Percentiles rank a stretch among this genome's conserved stretches.
These are phyloP conservation scores for Podosphaera xanthii DNA, from an alignment of 2,329 filamentous ascomycete species.

Conservation along the genomic window DNA sequence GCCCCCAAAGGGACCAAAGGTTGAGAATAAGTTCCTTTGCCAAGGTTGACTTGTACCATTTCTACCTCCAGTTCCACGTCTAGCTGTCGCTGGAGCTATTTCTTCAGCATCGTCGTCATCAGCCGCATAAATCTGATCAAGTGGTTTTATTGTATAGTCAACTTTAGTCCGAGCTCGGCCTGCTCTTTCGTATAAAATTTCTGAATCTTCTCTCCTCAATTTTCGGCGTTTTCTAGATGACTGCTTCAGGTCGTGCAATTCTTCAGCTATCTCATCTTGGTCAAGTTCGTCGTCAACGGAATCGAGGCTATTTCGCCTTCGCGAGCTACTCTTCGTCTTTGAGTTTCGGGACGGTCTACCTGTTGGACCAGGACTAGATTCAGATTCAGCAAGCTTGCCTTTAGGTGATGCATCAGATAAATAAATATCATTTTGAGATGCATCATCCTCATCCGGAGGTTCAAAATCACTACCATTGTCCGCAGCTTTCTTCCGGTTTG, in stretches of 20 bases:
- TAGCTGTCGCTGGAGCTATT: constrained; percentile 41
- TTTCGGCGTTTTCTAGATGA: constrained; percentile 21
- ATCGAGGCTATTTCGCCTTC: constrained; percentile 21
- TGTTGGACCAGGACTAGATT: constrained; percentile 25
- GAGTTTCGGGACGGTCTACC: constrained; percentile 21
- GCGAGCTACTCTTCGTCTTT: constrained; percentile 23
- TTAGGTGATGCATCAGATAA: constrained; percentile 17
- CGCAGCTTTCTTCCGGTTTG: constrained; percentile 10
- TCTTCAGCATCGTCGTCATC: constrained; percentile 43
- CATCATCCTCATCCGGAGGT: constrained; percentile 16
- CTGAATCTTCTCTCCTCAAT: constrained; percentile 25
- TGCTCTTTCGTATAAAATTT: constrained; percentile 38
- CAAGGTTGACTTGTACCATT: constrained; percentile 24
- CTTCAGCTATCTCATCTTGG: constrained; percentile 40
- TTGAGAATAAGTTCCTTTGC: constrained; percentile 72
- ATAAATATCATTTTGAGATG: constrained; percentile 28
- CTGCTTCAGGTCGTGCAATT: constrained; percentile 35
- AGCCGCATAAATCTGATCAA: constrained; percentile 45
- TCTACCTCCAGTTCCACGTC: constrained; percentile 37
- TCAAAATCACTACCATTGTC: constrained; percentile 17
- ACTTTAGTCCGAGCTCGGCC: constrained; percentile 40
- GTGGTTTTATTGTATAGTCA: constrained; percentile 69
- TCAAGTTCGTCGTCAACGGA: constrained; percentile 37
- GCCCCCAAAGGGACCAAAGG: constrained; percentile 80
- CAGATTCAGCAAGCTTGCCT: constrained; percentile 23